These are phyloP conservation scores for Pseudomassariella vexata DNA, from an alignment of 2,329 filamentous ascomycete species.

Conservation along the genomic window DNA sequence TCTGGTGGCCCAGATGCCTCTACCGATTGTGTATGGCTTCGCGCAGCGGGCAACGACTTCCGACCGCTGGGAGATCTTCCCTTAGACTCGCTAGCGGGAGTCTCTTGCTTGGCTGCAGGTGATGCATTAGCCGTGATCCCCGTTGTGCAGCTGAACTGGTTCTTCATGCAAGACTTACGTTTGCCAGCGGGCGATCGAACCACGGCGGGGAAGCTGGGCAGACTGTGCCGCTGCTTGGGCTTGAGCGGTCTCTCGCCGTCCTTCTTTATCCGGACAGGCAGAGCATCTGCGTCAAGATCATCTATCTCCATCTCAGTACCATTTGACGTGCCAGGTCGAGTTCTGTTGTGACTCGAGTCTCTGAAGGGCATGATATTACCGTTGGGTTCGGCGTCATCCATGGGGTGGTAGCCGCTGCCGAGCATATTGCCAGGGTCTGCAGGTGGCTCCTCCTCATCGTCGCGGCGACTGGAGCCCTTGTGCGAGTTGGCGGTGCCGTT, in stretches of 20 bases:
- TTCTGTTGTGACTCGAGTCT: too few species aligned
- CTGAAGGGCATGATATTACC: conserved; percentile 17
- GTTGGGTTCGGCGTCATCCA: conserved; percentile 19
- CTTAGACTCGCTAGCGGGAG: conserved; percentile 15
- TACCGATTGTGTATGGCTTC: conserved; percentile 16
- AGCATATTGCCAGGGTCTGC: conserved; percentile 23
- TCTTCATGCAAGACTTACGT: not conserved
- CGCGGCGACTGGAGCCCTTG: conserved; percentile 10
- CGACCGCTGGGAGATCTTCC: conserved; percentile 20
- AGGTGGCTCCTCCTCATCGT: conserved; percentile 21
- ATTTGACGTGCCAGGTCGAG: conserved; percentile 9
- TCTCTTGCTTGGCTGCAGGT: conserved; percentile 12
- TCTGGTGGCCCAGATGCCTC: conserved; percentile 13
- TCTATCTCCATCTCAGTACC: conserved; percentile 9
- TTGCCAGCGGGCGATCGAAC: too few species aligned
- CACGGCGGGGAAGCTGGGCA: conserved; percentile 18
- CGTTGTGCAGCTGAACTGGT: too few species aligned
- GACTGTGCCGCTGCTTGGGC: conserved; percentile 21
- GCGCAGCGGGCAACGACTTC: conserved; percentile 22
- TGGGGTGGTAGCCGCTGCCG: conserved; percentile 24
- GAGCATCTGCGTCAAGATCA: conserved; percentile 6
- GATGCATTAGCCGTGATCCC: too few species aligned
- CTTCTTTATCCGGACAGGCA: conserved; percentile 6
- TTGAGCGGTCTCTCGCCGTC: conserved; percentile 16
- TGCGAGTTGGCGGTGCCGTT: conserved; percentile 19